Percentiles rank a stretch among this genome's conserved stretches.
These are phyloP conservation scores for Saururus chinensis DNA, from an alignment of 164 flowering plant genomes.

Conservation along the genomic window DNA sequence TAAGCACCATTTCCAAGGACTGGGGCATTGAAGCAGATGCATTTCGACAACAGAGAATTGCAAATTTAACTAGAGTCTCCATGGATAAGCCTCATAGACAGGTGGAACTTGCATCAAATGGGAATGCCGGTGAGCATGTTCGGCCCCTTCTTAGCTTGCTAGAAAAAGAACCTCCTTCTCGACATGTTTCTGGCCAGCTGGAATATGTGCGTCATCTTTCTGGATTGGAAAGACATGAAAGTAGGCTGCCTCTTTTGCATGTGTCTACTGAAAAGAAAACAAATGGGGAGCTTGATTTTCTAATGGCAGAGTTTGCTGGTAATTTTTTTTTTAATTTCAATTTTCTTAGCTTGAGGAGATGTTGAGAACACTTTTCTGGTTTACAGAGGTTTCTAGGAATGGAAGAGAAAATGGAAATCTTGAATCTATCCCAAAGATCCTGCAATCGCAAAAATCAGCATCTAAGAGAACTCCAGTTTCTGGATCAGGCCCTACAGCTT, in stretches of 20 bases:
- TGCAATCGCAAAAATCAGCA: slow-evolving; percentile 30
- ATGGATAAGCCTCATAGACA: slow-evolving; percentile 52
- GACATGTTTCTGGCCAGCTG: slow-evolving; percentile 87
- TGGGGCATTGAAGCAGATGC: slow-evolving; percentile 45
- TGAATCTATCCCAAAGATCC: slow-evolving; percentile 50
- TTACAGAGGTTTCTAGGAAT: slow-evolving; percentile 77
- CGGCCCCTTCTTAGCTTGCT: slow-evolving; percentile 93
- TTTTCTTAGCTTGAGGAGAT: neutral
- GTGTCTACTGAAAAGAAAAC: slow-evolving; percentile 69
- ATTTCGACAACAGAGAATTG: slow-evolving; percentile 45
- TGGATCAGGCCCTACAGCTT: slow-evolving; percentile 9
- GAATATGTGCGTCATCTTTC: slow-evolving; percentile 81
- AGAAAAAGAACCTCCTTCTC: slow-evolving; percentile 96
- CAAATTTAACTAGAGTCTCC: slow-evolving; percentile 33
- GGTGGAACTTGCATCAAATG: slow-evolving; percentile 44
- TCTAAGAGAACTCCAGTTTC: slow-evolving; percentile 42
- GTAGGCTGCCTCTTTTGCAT: slow-evolving; percentile 73
- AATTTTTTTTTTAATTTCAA: slow-evolving; percentile 3
- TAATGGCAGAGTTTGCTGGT: slow-evolving; percentile 98
- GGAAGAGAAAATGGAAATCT: slow-evolving; percentile 71
- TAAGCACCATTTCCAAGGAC: slow-evolving; percentile 28
- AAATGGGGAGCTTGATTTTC: slow-evolving; percentile 82
- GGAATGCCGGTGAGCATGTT: slow-evolving; percentile 57
- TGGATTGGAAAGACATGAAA: slow-evolving; percentile 88
- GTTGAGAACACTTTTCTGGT: slow-evolving; percentile 1